Conservation (phyloP, 345 rosid species). For the Dipteronia sinensis region DNA sequence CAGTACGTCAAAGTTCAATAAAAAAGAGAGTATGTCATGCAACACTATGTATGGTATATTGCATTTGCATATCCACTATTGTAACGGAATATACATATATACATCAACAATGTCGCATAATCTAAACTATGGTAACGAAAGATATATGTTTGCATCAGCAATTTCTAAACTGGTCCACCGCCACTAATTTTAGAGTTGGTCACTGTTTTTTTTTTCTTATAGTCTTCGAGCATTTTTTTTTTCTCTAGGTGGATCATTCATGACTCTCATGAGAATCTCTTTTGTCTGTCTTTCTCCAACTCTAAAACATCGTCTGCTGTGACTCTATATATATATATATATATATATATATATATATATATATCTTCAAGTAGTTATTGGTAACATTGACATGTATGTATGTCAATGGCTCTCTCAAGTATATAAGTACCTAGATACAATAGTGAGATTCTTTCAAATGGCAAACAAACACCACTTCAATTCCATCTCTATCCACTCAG, state of each 20-base stretch:
- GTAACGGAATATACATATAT: too few species aligned
- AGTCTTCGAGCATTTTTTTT: neutral
- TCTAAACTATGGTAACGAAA: too few species aligned
- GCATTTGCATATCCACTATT: too few species aligned
- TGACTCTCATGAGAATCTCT: too few species aligned
- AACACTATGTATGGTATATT: too few species aligned
- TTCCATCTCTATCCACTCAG: neutral
- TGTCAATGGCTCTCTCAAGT: neutral
- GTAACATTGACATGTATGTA: neutral
- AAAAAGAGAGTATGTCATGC: too few species aligned
- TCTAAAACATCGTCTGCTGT: neutral
- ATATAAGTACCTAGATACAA: neutral
- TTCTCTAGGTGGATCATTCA: neutral
- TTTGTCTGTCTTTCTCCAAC: neutral
- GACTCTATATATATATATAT: neutral
- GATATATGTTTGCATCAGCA: too few species aligned
- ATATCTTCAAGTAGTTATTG: neutral
- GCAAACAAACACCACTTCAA: too few species aligned
- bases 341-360: neutral
- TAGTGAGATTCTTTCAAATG: neutral
- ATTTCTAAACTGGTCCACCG: neutral
- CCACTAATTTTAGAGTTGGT: neutral
- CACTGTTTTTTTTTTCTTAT: neutral
- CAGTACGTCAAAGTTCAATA: too few species aligned
- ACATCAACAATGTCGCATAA: too few species aligned